Evolutionary conservation across 1,284 basidiomycete species (phyloP).

Genomic region (Ceratobasidium sp.): DNA sequence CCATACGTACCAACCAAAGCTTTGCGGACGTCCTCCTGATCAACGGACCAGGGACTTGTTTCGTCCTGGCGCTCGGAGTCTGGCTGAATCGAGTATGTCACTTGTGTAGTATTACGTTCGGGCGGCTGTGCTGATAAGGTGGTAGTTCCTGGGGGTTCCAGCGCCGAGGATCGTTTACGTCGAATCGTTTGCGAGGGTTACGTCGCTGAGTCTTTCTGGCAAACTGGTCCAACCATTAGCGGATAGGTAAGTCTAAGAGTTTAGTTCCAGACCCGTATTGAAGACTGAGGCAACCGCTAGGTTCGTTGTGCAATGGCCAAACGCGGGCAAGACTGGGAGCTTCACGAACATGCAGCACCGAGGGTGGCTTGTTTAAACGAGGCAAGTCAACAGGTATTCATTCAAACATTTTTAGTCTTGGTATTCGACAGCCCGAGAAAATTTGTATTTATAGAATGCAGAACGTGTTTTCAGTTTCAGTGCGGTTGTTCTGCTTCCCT

Average conservation of each 20-base stretch:
- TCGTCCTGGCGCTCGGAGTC: conserved; percentile 80
- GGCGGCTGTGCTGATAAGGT: conserved; percentile 34
- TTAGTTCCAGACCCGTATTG: not conserved
- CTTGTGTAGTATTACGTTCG: not conserved
- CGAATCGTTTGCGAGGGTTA: conserved; percentile 94
- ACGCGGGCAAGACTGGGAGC: conserved; percentile 62
- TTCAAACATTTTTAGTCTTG: too few species aligned
- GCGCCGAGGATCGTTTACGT: conserved; percentile 88
- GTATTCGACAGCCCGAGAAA: too few species aligned
- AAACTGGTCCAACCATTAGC: conserved; percentile 84
- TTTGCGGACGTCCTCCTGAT: conserved; percentile 87
- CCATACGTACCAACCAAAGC: conserved; percentile 58
- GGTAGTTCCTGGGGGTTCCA: conserved; percentile 79
- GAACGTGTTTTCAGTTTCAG: too few species aligned
- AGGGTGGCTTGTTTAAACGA: conserved; percentile 73
- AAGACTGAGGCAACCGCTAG: conserved; percentile 61
- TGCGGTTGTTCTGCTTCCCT: too few species aligned
- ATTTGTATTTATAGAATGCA: too few species aligned
- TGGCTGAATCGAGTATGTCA: conserved; percentile 81
- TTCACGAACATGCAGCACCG: conserved; percentile 62
- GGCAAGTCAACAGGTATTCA: not conserved
- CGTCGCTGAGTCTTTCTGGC: conserved; percentile 85
- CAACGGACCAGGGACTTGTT: conserved; percentile 97
- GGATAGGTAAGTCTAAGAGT: conserved; percentile 73
- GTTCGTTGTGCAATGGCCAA: conserved; percentile 90